These are phyloP conservation scores for Nidularia pulvinata DNA, from an alignment of 768 basidiomycete species.

Conservation along the genomic window DNA sequence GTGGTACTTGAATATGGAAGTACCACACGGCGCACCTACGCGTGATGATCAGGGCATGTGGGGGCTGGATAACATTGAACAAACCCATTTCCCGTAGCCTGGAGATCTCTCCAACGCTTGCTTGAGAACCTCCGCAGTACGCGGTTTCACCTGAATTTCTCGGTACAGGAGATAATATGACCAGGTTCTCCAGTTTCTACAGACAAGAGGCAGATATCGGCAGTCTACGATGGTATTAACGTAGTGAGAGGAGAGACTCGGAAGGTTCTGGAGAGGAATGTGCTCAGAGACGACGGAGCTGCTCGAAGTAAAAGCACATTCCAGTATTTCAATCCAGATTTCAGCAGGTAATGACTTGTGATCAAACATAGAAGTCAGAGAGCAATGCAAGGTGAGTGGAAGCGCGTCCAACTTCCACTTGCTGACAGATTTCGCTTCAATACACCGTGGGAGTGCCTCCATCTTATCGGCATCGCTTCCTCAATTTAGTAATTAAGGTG, in stretches of 20 bases:
- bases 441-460: no score
- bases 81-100: constrained; percentile 26
- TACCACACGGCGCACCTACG: constrained; percentile 53
- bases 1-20: constrained; percentile 58
- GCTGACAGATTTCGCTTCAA: no score
- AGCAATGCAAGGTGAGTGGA: no score
- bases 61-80: constrained; percentile 7
- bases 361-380: background rate
- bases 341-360: constrained; percentile 40
- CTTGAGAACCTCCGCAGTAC: constrained; percentile 23
- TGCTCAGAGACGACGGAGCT: constrained; percentile 25
- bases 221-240: constrained; percentile 25
- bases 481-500: no score
- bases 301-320: constrained; percentile 32
- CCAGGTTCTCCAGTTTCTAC: constrained; percentile 53
- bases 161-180: constrained; percentile 48
- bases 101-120: constrained; percentile 20
- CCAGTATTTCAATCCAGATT: constrained; percentile 53
- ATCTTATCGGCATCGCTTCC: no score
- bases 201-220: constrained; percentile 48
- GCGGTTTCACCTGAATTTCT: constrained; percentile 41
- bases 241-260: no score
- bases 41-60: constrained; percentile 4
- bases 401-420: no score
- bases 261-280: constrained; percentile 43